phyloP scores from a whole-genome alignment of 305 asterid species.

The Euphrasia arctica region DNA sequence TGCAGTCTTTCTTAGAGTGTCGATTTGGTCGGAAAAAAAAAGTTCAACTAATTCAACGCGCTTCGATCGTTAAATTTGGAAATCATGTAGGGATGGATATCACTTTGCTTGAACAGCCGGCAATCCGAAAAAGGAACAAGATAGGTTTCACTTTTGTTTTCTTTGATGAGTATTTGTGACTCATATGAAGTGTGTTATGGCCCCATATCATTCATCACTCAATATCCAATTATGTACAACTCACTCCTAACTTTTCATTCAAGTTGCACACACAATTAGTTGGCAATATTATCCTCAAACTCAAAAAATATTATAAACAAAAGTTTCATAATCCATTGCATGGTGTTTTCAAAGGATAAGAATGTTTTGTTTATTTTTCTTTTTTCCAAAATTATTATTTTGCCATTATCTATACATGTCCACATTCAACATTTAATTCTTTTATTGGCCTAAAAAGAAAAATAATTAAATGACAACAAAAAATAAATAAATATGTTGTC shows the following conservation, averaged over 20 bases:
- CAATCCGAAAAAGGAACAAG: not conserved
- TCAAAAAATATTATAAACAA: constrained; percentile 19
- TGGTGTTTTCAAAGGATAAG: constrained; percentile 26
- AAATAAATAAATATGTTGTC: constrained; percentile 8
- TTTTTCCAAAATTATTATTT: not conserved
- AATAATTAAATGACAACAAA: not conserved
- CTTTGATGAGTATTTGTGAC: not conserved
- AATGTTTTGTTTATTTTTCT: not conserved
- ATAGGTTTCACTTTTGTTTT: not conserved
- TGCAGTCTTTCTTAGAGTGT: too few relatives aligned
- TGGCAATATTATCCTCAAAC: constrained; percentile 32
- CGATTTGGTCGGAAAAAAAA: too few relatives aligned
- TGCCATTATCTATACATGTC: not conserved
- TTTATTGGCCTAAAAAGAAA: constrained; percentile 19
- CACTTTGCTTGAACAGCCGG: too few relatives aligned
- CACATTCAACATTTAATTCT: not conserved
- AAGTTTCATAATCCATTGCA: not conserved
- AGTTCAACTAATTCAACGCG: too few relatives aligned
- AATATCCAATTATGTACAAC: not conserved
- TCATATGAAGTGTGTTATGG: not conserved
- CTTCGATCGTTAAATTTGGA: too few relatives aligned
- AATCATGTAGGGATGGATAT: too few relatives aligned
- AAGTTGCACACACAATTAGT: constrained; percentile 30
- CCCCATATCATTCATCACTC: constrained; percentile 5
- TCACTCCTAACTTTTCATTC: constrained; percentile 11